Evolutionary conservation across 2,329 filamentous ascomycete species (phyloP), one percentile per base, ranked within the genome.

Genomic region (Canariomyces notabilis): DNA sequence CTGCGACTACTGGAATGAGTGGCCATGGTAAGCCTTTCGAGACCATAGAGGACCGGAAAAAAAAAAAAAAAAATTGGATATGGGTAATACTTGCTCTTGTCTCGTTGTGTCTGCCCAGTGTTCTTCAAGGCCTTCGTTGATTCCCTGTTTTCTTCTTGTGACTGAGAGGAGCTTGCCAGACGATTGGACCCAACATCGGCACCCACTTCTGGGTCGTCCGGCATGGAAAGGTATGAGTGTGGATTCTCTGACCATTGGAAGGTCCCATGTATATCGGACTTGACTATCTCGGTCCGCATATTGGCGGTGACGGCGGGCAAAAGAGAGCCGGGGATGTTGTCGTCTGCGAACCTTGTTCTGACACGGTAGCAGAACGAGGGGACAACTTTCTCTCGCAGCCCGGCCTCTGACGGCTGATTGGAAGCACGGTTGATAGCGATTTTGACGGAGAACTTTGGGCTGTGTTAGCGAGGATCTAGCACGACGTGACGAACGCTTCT

Each of bases 331-430:
- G 60, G 60, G 35, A 62, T 62, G 49, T 63, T 58, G 35, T 61
- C 56, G 41, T 62, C 59, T 48, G 42, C 49, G 43, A 61, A 62
- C 9, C 55, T 50, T 5, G 59, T 61, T 7, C 59, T 51, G 12
- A 62, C 55, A 46, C 58, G 61, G 56, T 58, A 62, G 48, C 58
- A 59, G 32, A 59, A 61, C 1, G 58, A 59, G 40, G 62, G 35
- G 0, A n/a, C n/a, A 61, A 60, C 42, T 57, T 62, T 31, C 57
- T 54, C 49, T 58, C 56, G 16, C 46, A 54, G 1, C n/a, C n/a
- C n/a, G n/a, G n/a, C 58, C 58, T 16, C 46, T 51, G 29, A 60
- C 55, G 12, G 59, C 59, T 15, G 59, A 62, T 11, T 55, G 54
- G 14, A 60, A 44, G 41, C 59, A 61, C 14, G 58, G 54, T 41